These are phyloP conservation scores for Cotoneaster glaucophyllus DNA, from an alignment of 306 rosid genomes.

Conservation along the genomic window DNA sequence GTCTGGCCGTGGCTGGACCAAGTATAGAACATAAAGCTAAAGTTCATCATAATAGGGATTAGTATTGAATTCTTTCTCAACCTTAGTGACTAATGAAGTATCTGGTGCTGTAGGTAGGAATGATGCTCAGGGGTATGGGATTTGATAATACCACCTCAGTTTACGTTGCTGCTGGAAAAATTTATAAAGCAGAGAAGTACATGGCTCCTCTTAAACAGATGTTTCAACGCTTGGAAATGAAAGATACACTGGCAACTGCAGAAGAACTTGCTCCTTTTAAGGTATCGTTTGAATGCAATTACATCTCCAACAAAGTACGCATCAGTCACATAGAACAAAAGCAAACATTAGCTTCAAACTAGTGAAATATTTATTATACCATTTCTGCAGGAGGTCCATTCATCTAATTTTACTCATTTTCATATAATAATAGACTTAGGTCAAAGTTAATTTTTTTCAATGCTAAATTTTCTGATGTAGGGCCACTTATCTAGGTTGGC, in stretches of 20 bases:
- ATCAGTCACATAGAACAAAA: conserved; percentile 18
- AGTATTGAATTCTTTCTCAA: not conserved
- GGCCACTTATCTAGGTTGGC: conserved; percentile 95
- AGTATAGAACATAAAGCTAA: not conserved
- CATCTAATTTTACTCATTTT: conserved; percentile 34
- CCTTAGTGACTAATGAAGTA: conserved; percentile 1
- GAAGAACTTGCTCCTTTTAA: conserved; percentile 80
- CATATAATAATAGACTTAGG: not conserved
- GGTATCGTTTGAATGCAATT: conserved; percentile 41
- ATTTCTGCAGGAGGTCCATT: not conserved
- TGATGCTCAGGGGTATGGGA: conserved; percentile 99
- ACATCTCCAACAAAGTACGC: not conserved
- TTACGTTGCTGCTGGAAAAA: conserved; percentile 86
- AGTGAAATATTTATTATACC: conserved; percentile 14
- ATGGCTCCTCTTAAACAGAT: conserved; percentile 94
- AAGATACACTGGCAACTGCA: conserved; percentile 63
- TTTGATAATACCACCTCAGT: conserved; percentile 81
- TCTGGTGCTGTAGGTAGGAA: conserved; percentile 64
- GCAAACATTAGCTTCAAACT: conserved; percentile 1
- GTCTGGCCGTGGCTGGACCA: not conserved
- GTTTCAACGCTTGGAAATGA: conserved; percentile 88
- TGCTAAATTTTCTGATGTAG: conserved; percentile 47
- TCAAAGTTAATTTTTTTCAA: conserved; percentile 15
- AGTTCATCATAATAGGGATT: not conserved
- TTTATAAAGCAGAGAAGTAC: conserved; percentile 73